Percentiles rank a stretch among this genome's conserved stretches.
Conservation (phyloP, 306 rosid genomes). For the Dalbergia oliveri region DNA sequence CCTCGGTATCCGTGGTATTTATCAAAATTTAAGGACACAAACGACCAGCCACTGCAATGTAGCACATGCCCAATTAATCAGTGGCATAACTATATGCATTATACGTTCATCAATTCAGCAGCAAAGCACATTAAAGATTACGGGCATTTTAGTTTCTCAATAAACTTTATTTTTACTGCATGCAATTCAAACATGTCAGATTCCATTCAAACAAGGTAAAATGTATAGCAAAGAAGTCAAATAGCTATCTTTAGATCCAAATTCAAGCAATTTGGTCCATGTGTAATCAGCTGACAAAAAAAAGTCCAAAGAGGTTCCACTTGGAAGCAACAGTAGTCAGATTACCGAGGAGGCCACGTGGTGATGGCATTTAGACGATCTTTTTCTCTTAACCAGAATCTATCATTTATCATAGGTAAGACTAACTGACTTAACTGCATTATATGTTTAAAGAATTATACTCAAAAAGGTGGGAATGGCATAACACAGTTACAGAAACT, state of each 20-base stretch:
- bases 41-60: neutral
- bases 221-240: slow-evolving; percentile 45
- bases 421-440: neutral
- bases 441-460: neutral
- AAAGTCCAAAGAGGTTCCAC: slow-evolving; percentile 32
- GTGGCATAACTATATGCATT: slow-evolving; percentile 20
- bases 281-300: slow-evolving; percentile 35
- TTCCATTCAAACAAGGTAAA: slow-evolving; percentile 49
- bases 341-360: too few species aligned
- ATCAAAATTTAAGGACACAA: slow-evolving; percentile 1
- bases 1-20: slow-evolving; percentile 24
- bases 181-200: slow-evolving; percentile 37
- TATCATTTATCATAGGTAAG: neutral
- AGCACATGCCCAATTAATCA: slow-evolving; percentile 43
- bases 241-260: slow-evolving; percentile 44
- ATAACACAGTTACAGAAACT: neutral
- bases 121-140: slow-evolving; percentile 29
- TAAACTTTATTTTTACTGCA: slow-evolving; percentile 1
- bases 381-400: neutral
- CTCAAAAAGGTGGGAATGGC: neutral
- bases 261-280: slow-evolving; percentile 33
- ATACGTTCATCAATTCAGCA: slow-evolving; percentile 30
- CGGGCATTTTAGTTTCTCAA: slow-evolving; percentile 18
- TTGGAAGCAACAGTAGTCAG: slow-evolving; percentile 43
- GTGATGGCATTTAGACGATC: neutral